Conservation (phyloP, 129 eudicot genomes). For the Smallanthus sonchifolius region DNA sequence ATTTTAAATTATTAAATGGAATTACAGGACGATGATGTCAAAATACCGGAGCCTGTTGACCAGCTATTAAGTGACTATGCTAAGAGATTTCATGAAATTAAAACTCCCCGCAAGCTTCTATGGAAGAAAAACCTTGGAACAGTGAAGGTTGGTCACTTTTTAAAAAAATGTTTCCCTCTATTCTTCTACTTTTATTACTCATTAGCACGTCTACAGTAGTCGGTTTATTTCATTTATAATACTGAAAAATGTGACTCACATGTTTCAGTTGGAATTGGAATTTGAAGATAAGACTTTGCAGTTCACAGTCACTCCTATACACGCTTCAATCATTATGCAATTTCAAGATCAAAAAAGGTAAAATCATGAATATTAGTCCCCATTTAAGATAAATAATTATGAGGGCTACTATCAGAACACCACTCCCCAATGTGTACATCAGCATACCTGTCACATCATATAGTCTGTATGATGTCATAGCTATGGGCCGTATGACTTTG, state of each 20-base stretch:
- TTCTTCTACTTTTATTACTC: not conserved
- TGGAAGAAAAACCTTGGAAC: slow-evolving; percentile 99
- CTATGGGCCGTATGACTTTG: no score
- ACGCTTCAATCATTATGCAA: slow-evolving; percentile 83
- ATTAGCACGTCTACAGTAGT: not conserved
- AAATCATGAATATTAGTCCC: not conserved
- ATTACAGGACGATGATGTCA: slow-evolving; percentile 79
- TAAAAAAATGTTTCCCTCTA: not conserved
- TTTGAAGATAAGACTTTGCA: slow-evolving; percentile 78
- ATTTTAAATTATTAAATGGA: slow-evolving; percentile 2
- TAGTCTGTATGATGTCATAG: no score
- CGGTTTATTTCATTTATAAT: not conserved
- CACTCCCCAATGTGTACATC: no score
- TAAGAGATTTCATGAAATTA: slow-evolving; percentile 80
- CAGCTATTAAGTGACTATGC: slow-evolving; percentile 76
- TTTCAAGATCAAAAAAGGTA: slow-evolving; percentile 86
- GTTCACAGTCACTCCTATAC: slow-evolving; percentile 81
- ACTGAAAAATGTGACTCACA: not conserved
- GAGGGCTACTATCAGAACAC: no score
- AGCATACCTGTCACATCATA: no score
- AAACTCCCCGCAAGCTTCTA: slow-evolving; percentile 88
- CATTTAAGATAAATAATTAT: not conserved
- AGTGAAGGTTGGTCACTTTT: slow-evolving; percentile 63
- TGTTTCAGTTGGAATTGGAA: slow-evolving; percentile 76
- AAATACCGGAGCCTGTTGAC: slow-evolving; percentile 70